These are phyloP conservation scores for Chlamydomonas sp. DNA, from an alignment of 139 green algal species.

Conservation along the genomic window DNA sequence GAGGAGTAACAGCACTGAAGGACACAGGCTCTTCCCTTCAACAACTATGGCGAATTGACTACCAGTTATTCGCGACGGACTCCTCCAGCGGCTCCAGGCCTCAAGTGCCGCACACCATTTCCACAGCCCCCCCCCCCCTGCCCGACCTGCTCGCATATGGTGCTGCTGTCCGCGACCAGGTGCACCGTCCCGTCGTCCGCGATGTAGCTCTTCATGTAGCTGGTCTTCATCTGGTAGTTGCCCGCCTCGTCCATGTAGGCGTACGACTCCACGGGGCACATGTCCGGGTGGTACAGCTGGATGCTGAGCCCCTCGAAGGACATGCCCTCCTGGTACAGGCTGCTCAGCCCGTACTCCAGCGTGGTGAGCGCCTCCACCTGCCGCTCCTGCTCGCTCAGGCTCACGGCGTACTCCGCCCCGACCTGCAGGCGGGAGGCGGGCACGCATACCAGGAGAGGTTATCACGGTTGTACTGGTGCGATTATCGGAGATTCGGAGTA, in stretches of 20 bases:
- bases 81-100: conserved; percentile 22
- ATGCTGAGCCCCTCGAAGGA: conserved; percentile 68
- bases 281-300: conserved; percentile 78
- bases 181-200: conserved; percentile 81
- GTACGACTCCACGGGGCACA: conserved; percentile 63
- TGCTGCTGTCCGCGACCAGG: conserved; percentile 71
- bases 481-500: too few relatives aligned
- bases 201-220: conserved; percentile 71
- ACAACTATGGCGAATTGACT: too few relatives aligned
- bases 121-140: background rate
- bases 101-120: background rate
- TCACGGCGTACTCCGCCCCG: conserved; percentile 71
- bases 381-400: conserved; percentile 69
- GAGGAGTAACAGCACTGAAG: too few relatives aligned
- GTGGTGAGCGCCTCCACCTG: conserved; percentile 75
- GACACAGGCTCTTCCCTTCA: too few relatives aligned
- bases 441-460: too few relatives aligned
- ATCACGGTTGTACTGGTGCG: too few relatives aligned
- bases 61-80: background rate
- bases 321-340: conserved; percentile 28
- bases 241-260: conserved; percentile 59
- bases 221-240: conserved; percentile 63
- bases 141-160: conserved; percentile 47
- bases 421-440: conserved; percentile 49
- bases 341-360: conserved; percentile 38